Conservation (phyloP, 352 stramenopile species). For the Pythium apleroticum region DNA sequence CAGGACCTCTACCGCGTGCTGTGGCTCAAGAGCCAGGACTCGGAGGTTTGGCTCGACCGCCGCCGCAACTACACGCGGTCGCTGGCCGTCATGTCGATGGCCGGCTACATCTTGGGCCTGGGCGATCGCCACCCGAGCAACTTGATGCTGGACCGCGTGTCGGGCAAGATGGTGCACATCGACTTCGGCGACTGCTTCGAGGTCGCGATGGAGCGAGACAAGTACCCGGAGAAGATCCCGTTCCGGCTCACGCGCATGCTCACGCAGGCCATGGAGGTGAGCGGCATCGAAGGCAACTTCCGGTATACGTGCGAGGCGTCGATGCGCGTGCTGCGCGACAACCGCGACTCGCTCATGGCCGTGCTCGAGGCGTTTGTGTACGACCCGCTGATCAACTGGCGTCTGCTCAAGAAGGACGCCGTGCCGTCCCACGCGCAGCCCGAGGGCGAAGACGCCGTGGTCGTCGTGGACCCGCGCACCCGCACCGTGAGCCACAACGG, state of each 20-base stretch:
- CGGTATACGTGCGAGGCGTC: constrained; percentile 97
- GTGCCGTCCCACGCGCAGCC: constrained; percentile 74
- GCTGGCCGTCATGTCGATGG: constrained; percentile 99
- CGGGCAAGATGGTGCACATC: constrained; percentile 99
- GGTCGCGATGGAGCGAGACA: constrained; percentile 99
- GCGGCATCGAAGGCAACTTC: constrained; percentile 99
- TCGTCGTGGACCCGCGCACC: constrained; percentile 17
- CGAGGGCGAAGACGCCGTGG: constrained; percentile 56
- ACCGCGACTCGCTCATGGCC: constrained; percentile 98
- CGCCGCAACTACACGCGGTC: constrained; percentile 98
- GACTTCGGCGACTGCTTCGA: constrained; percentile 99
- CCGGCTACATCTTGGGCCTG: constrained; percentile 99
- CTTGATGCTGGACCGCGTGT: constrained; percentile 99
- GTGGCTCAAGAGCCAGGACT: constrained; percentile 99
- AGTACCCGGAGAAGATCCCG: constrained; percentile 99
- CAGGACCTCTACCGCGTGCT: constrained; percentile 99
- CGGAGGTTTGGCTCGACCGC: constrained; percentile 99
- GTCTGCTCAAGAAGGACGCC: constrained; percentile 90
- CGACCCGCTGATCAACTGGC: constrained; percentile 99
- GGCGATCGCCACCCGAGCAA: constrained; percentile 99
- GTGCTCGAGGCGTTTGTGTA: constrained; percentile 99
- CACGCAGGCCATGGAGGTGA: constrained; percentile 98
- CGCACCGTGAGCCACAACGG: constrained; percentile 1
- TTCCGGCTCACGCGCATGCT: constrained; percentile 99
- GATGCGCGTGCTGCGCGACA: constrained; percentile 98